These are phyloP conservation scores for Ottelia alismoides DNA, from an alignment of 106 monocot species.

Conservation along the genomic window DNA sequence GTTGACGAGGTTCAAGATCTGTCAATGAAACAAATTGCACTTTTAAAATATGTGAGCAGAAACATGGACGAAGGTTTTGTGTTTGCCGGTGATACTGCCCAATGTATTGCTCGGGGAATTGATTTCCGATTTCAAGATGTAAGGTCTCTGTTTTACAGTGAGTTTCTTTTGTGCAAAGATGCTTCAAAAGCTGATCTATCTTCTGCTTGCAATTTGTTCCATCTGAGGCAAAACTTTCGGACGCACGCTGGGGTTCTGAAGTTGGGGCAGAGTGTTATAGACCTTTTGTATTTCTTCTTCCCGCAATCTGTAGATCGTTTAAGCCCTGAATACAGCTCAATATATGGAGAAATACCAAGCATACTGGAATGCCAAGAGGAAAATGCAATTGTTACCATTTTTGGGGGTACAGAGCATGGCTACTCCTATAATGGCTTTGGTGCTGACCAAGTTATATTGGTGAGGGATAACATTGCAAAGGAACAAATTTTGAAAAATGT, in stretches of 20 bases:
- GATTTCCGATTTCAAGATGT: slow-evolving; percentile 74
- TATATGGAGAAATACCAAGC: slow-evolving; percentile 58
- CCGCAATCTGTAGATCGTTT: slow-evolving; percentile 40
- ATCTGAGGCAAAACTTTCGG: slow-evolving; percentile 47
- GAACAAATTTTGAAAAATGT: slow-evolving; percentile 20
- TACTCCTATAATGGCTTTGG: slow-evolving; percentile 33
- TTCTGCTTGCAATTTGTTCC: slow-evolving; percentile 28
- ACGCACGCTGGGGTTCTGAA: slow-evolving; percentile 54
- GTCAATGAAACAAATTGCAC: slow-evolving; percentile 43
- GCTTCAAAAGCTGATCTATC: too few species aligned
- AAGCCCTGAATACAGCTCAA: slow-evolving; percentile 31
- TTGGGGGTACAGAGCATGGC: slow-evolving; percentile 19
- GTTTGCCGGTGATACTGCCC: slow-evolving; percentile 79
- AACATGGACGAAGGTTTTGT: slow-evolving; percentile 49
- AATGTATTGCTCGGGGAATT: slow-evolving; percentile 53
- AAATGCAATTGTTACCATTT: slow-evolving; percentile 53
- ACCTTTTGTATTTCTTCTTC: slow-evolving; percentile 36
- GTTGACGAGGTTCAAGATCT: slow-evolving; percentile 80
- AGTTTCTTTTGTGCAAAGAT: slow-evolving; percentile 22
- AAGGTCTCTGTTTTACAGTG: slow-evolving; percentile 43
- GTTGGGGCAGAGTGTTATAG: slow-evolving; percentile 49
- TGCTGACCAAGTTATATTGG: slow-evolving; percentile 62
- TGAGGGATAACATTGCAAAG: slow-evolving; percentile 33
- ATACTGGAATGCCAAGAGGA: slow-evolving; percentile 38
- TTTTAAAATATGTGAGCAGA: slow-evolving; percentile 42